Base-by-base conservation (phyloP, 179 eudicot species). In the Camellia oleifera region DNA sequence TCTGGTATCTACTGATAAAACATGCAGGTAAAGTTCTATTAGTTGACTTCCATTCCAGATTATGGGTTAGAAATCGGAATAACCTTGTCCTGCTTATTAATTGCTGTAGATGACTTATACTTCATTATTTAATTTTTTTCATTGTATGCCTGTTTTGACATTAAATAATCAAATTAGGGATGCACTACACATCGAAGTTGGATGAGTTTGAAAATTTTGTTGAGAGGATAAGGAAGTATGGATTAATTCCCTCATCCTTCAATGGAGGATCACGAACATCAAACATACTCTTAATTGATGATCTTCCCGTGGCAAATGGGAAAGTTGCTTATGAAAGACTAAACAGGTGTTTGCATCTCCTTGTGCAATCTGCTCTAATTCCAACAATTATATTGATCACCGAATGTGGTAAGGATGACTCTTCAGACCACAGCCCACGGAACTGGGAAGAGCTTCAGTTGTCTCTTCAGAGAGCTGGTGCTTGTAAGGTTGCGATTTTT, bases 121-220 rank as follows among this genome's bases (percentile, higher is more conserved):
- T 74, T 53, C 42, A 11, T 23, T 32, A 1, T 32, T 32, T 32
- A 32, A 4, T 40, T 73, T 74, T 77, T 78, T 57, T 72, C n/a
- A 7, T 69, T 48, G 50, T 68, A 32, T 53, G 11, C 68, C 54
- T 40, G 9, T 67, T 20, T 80, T 80, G 66, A n/a, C 40, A 11
- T 15, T 74, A 7, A 69, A 12, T 53, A 6, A 60, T 72, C 45
- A 62, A 62, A 61, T 71, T 74, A 96, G 99, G 98, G 77, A 69
- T 89, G 63, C 88, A 88, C 32, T 96, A 96, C 90, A 89, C 77
- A 69, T 96, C 99, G 71, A 96, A 96, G 86, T 76, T 94, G 93
- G 99, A 94, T 61, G 99, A 96, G 83, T 96, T 96, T 85, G 97
- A 96, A 84, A 90, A 82, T 87, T 96, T 94, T 82, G 92, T 92